Base-by-base conservation (phyloP, 106 monocot species). In the Dactylorhiza incarnata region DNA sequence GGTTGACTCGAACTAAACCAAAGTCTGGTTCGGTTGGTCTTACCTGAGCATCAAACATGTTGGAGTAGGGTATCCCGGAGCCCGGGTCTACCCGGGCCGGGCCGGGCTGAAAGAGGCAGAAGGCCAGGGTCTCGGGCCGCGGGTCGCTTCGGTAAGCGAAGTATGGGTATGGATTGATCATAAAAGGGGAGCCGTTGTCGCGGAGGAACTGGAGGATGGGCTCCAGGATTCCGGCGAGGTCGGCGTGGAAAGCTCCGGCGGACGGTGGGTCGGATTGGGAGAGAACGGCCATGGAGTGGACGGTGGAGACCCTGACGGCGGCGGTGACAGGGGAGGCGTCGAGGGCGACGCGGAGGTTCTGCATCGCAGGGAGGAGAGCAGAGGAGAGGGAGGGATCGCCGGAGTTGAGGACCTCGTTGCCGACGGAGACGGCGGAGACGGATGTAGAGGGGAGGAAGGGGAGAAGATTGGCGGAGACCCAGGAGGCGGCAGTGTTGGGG, bases 21-120 rank as follows among this genome's bases (percentile, higher is more conserved):
- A 37, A 37, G 37, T 3, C 37, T 3, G 37, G 37, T 37, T 37
- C 37, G 37, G 37, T 37, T 37, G 37, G 37, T 37, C 37, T 54
- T 15, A 95, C 79, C 86, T 90, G 88, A 17, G 93, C 87, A 72
- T 91, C 91, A 74, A 91, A 91, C 91, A 91, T 93, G 93, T 93
- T 93, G 63, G 75, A 81, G 86, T 93, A 93, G n/a, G 75, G 82
- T 47, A 88, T 78, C 55, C 82, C 75, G 0, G 90, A 82, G 20
- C 78, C 86, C 14, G 81, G 66, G 77, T 90, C 94, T 59, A 83
- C 0, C 29, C 94, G 78, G 24, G 88, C 88, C 2, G 67, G 67
- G 80, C 90, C 90, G 10, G 88, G 87, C 82, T 91, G 84, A 81
- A 94, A 94, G 74, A 94, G 83, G 80, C 94, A 90, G 81, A 83